Evolutionary conservation across 805 yeast species (phyloP).

Genomic region (Spathaspora arborariae): DNA sequence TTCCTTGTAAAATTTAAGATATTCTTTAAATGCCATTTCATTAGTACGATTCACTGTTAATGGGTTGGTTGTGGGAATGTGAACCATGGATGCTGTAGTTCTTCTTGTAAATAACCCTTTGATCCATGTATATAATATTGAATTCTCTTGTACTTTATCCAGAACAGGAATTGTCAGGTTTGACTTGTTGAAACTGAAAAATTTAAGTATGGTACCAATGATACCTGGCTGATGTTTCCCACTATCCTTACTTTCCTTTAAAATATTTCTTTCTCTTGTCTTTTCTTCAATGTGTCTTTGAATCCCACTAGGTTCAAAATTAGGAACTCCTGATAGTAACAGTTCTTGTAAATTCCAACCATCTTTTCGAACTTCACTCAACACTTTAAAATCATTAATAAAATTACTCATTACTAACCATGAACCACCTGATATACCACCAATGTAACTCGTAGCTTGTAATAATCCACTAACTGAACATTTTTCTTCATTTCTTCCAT

Average conservation of each 20-base stretch:
- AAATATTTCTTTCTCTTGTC: background rate
- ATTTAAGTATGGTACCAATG: conserved; percentile 1
- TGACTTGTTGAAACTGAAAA: conserved; percentile 1
- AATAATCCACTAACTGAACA: conserved; percentile 45
- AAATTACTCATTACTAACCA: conserved; percentile 56
- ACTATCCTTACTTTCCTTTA: background rate
- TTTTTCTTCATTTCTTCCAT: conserved; percentile 37
- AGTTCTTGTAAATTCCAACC: conserved; percentile 46
- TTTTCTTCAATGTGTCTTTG: conserved; percentile 3
- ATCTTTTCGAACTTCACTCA: conserved; percentile 12
- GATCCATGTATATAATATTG: conserved; percentile 1
- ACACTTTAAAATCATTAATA: conserved; percentile 26
- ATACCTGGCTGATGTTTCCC: background rate
- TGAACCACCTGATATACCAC: conserved; percentile 71
- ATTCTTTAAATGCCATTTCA: conserved; percentile 12
- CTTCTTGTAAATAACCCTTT: conserved; percentile 1
- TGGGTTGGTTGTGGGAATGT: background rate
- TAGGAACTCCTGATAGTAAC: conserved; percentile 55
- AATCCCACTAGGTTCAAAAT: conserved; percentile 34
- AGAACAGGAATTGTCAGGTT: conserved; percentile 3
- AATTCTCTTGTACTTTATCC: background rate
- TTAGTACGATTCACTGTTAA: background rate
- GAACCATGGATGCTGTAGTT: background rate
- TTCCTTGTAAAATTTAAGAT: conserved; percentile 46
- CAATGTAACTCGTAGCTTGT: conserved; percentile 53